Evolutionary conservation across 371 early-diverging fungal species (phyloP), one percentile per base, ranked within the genome.

Genomic region (Conidiobolus incongruus): DNA sequence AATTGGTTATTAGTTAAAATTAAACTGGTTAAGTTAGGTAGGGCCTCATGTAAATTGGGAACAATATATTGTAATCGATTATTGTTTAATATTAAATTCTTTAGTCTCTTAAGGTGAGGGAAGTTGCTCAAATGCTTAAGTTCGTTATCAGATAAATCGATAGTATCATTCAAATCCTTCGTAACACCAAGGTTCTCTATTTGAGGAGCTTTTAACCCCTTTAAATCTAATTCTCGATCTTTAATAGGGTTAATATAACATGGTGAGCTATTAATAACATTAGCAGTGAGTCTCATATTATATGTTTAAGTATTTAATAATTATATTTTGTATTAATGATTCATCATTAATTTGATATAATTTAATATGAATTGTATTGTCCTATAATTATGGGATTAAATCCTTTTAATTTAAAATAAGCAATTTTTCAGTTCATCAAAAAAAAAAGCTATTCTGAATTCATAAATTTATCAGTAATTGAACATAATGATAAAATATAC

Each of bases 151-250:
- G 86, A 81, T 28, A 96, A 66, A 56, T 94, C 91, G 39, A 96
- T 66, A 17, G 86, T 65, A 60, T 94, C 94, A 61, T 92, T 73
- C 45, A 73, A 68, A 58, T 93, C 87, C 82, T 78, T 88, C 12
- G 91, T 80, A 8, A 78, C 81, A 41, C 89, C 86, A 20, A 96
- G 64, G 59, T 96, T 93, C 57, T 96, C 94, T 45, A 96, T 81
- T 46, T 66, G 63, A 40, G 85, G 73, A 35, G 93, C 84, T 52
- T 83, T 82, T 45, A 77, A 69, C 48, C 76, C 85, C 64, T 89
- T 63, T 32, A 95, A 59, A 50, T 85, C 78, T 37, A 95, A 68
- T 56, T 87, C 90, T 36, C 86, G 62, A 56, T 93, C 92, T 55
- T 75, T 75, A 15, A 90, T 55, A 4, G 93, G 65, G 56, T 92